Percentiles rank a stretch among this genome's conserved stretches.
Conservation (phyloP, 331 rosid species). For the Erythrophleum ivorense region DNA sequence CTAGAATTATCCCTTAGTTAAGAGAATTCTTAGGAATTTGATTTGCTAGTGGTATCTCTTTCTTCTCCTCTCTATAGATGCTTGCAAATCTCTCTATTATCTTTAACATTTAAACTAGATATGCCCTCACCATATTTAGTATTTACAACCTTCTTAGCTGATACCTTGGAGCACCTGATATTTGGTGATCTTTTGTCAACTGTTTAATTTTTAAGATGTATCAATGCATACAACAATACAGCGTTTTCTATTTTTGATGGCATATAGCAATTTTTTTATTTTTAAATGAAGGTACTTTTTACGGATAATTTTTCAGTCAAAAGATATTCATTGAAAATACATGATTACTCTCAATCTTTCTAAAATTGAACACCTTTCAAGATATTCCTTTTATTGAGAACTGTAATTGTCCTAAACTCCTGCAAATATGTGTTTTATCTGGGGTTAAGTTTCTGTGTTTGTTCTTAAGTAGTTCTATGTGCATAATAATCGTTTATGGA, state of each 20-base stretch:
- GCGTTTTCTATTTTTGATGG: neutral
- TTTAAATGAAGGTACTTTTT: neutral
- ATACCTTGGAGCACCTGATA: neutral
- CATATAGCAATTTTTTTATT: neutral
- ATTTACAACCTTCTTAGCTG: neutral
- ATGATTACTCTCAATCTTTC: neutral
- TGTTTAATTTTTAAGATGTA: neutral
- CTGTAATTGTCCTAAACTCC: neutral
- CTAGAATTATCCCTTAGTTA: no score
- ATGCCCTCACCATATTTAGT: neutral
- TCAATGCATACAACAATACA: neutral
- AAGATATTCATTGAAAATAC: neutral
- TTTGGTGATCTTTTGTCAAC: neutral
- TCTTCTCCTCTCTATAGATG: no score
- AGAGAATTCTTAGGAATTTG: no score
- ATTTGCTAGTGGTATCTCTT: no score
- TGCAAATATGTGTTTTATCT: no score
- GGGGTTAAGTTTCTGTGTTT: no score
- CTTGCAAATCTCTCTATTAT: no score
- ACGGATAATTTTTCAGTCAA: neutral
- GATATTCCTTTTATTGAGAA: neutral
- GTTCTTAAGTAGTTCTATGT: no score
- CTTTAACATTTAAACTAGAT: neutral
- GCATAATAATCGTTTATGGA: no score
- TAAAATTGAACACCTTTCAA: neutral